Evolutionary conservation across 2,329 filamentous ascomycete genomes (phyloP).

Genomic region (Beauveria scarabaeidicola): DNA sequence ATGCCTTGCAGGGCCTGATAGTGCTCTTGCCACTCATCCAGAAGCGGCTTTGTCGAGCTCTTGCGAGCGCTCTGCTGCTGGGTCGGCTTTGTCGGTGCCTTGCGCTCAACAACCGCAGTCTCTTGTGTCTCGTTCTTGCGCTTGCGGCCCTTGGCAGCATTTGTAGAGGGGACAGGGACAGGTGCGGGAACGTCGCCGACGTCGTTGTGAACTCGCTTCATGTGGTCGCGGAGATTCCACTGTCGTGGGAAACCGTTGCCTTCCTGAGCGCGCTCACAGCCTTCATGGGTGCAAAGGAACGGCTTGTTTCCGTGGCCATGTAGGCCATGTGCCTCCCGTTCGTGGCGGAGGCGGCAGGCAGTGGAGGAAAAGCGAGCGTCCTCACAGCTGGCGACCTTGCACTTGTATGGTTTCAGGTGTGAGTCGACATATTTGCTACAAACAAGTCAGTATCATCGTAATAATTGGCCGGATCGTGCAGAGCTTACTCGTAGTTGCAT

Average conservation of each 20-base stretch:
- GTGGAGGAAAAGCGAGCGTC: constrained; percentile 90
- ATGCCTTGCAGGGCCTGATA: constrained; percentile 55
- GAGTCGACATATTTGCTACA: constrained; percentile 92
- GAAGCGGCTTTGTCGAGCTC: constrained; percentile 30
- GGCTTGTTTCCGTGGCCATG: constrained; percentile 92
- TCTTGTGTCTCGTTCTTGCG: constrained; percentile 46
- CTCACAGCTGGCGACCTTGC: constrained; percentile 77
- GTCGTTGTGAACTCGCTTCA: constrained; percentile 84
- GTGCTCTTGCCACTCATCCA: constrained; percentile 52
- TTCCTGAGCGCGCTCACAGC: constrained; percentile 72
- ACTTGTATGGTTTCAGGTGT: constrained; percentile 91
- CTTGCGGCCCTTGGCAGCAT: constrained; percentile 42
- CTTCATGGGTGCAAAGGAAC: constrained; percentile 78
- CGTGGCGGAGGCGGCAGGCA: constrained; percentile 86
- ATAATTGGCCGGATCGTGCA: neutral
- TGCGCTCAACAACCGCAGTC: constrained; percentile 34
- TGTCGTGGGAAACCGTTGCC: constrained; percentile 89
- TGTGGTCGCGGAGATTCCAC: constrained; percentile 95
- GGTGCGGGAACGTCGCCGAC: constrained; percentile 30
- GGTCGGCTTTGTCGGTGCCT: constrained; percentile 37
- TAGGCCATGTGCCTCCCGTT: constrained; percentile 91
- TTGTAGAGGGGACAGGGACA: constrained; percentile 32
- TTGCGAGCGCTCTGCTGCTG: constrained; percentile 26
- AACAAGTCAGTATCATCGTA: constrained; percentile 17
- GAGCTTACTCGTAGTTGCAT: constrained; percentile 93